Evolutionary conservation across 768 basidiomycete genomes (phyloP), one percentile per base, ranked within the genome.

Genomic region (Zangia roseola): DNA sequence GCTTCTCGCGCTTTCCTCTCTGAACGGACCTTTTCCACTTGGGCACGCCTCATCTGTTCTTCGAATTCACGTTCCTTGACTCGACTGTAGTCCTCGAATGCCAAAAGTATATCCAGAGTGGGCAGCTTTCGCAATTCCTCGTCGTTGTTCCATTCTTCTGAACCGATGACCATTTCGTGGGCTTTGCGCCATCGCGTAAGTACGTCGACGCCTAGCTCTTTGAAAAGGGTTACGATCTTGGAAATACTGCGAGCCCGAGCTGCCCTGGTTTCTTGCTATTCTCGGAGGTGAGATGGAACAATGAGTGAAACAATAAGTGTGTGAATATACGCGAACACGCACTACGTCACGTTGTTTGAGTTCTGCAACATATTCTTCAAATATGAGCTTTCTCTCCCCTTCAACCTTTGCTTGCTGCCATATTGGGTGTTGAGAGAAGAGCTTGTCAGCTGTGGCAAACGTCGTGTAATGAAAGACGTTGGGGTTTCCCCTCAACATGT

Each of bases 81-180:
- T 48, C 88, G 82, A 50, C 91, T 88, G 63, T 94, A 94, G 64
- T 94, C 93, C 65, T 99, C 97, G 57, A 94, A 98, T 1, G 92
- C 89, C 31, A 90, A 80, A 20, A 99, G 76, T 50, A 98, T 88
- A 62, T 98, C 97, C 31, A 98, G 76, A 2, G 87, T 88, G 10
- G 95, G 95, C 35, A 97, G 76, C 59, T 79, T 84, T 54, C 81
- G 86, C 42, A 99, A 73, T 53, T 93, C 88, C 1, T 74, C 57
- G 58, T 98, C 93, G 23, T 71, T 68, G 38, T 77, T 80, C 86
- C 89, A 99, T 39, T 87, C 86, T 0, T 84, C 79, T 2, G 91
- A 90, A 17, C 85, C 83, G 9, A 82, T 61, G 33, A 99, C 80
- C 54, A 88, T 74, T 16, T 81, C 77, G 56, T 90, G 87, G 1